Evolutionary conservation across 192 early-diverging fungal genomes (phyloP).

Genomic region (Podila horticola): DNA sequence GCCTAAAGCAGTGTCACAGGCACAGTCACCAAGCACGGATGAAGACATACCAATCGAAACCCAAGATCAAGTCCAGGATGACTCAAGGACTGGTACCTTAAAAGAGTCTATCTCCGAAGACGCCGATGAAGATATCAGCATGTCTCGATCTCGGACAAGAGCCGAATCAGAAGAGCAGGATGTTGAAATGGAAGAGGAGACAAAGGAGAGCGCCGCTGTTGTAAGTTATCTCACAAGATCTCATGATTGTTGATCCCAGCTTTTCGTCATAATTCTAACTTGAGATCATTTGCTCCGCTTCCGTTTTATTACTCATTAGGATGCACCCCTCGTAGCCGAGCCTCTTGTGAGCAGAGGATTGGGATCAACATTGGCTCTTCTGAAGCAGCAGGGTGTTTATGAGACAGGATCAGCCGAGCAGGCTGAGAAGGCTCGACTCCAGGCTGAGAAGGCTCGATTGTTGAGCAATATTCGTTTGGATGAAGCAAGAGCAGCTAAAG

Average conservation of each 20-base stretch:
- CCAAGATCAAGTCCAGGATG: slow-evolving; percentile 19
- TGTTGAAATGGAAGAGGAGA: slow-evolving; percentile 24
- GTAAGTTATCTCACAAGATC: no score
- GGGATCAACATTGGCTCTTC: slow-evolving; percentile 81
- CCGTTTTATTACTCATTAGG: slow-evolving; percentile 2
- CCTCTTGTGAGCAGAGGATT: slow-evolving; percentile 84
- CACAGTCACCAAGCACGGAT: slow-evolving; percentile 4
- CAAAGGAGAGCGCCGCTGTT: slow-evolving; percentile 9
- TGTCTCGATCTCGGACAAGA: slow-evolving; percentile 5
- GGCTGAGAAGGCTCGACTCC: slow-evolving; percentile 66
- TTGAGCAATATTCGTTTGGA: slow-evolving; percentile 72
- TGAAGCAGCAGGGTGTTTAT: slow-evolving; percentile 81
- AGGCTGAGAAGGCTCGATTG: slow-evolving; percentile 74
- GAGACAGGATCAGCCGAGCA: slow-evolving; percentile 74
- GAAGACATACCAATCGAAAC: neutral
- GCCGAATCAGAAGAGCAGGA: slow-evolving; percentile 37
- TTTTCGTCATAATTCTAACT: neutral
- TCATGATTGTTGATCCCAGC: neutral
- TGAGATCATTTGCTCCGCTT: no score
- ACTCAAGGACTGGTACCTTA: slow-evolving; percentile 31
- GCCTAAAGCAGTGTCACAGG: slow-evolving; percentile 36
- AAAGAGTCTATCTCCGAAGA: slow-evolving; percentile 18
- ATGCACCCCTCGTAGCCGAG: slow-evolving; percentile 67
- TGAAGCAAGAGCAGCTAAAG: slow-evolving; percentile 67
- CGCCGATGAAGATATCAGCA: slow-evolving; percentile 11